Base-by-base conservation (phyloP, 176 grass and related monocot species). In the Avena eriantha region DNA sequence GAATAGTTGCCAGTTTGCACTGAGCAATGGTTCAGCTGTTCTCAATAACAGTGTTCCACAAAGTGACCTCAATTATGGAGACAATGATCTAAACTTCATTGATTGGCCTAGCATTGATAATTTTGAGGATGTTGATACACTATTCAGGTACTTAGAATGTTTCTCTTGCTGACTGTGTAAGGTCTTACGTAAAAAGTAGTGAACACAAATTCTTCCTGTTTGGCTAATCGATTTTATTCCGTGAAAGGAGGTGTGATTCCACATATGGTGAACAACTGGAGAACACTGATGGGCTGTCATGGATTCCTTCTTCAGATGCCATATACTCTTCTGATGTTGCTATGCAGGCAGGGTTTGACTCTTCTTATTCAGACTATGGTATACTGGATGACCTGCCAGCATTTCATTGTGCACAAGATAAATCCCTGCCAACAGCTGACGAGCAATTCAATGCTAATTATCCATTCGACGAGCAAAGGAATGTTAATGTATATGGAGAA, bases 51-150 rank as follows among this genome's bases (percentile, higher is more conserved):
- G 65, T 41, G 69, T 78, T 86, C 59, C 39, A 2, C 82, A 86
- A 59, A 89, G 79, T 86, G 79, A 19, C 22, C 77, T 88, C 29
- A 86, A 24, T 78, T 93, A 91, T 78, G 84, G 80, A 73, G 91
- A 92, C 78, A 91, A 87, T 93, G 93, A 98, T 89, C 81, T 98
- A 59, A 86, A 80, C 77, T 94, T 94, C 80, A 92, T 92, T 48
- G 93, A 98, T 75, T 98, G 96, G 96, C 92, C 90, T 65, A 79
- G 84, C 58, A 98, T 98, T 57, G 96, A 94, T 67, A 95, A 95
- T 90, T 95, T 94, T 24, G 93, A 95, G 83, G 96, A 95, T 80
- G 88, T 98, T 7, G 96, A 95, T 46, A 90, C 78, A 87, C 82
- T 98, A 63, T 98, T 98, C 93, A 98, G 96, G 96, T 98, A 94